These are phyloP conservation scores for Acer yangbiense DNA, from an alignment of 345 rosid genomes.

Conservation along the genomic window DNA sequence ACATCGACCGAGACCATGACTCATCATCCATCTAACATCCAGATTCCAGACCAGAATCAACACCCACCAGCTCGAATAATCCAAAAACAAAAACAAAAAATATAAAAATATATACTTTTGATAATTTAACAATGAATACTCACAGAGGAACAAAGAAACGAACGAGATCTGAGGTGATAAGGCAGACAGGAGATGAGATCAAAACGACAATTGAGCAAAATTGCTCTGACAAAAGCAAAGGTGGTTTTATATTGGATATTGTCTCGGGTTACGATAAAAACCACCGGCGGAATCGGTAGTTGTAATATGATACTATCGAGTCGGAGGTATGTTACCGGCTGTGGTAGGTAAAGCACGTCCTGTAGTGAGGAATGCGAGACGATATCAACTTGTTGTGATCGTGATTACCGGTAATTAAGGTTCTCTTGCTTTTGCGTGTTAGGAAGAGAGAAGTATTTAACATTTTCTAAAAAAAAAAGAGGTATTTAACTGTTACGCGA, in stretches of 20 bases:
- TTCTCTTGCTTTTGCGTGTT: conserved; percentile 6
- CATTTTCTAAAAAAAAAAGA: neutral
- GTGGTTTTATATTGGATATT: neutral
- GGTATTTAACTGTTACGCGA: conserved; percentile 1
- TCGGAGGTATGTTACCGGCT: conserved; percentile 41
- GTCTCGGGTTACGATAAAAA: conserved; percentile 3
- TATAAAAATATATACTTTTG: no score
- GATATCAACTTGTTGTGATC: neutral
- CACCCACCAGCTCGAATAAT: conserved; percentile 12
- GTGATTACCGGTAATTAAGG: conserved; percentile 7
- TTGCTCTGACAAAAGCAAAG: conserved; percentile 15
- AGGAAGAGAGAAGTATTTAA: neutral
- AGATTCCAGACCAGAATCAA: neutral
- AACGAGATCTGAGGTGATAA: conserved; percentile 31
- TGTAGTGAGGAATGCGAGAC: neutral
- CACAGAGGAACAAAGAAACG: conserved; percentile 19
- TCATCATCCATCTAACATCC: conserved; percentile 6
- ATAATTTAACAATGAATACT: neutral
- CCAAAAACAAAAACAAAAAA: neutral
- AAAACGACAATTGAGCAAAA: conserved; percentile 21
- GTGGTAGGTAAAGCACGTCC: conserved; percentile 30
- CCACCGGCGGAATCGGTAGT: conserved; percentile 42
- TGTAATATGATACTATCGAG: neutral
- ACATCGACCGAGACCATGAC: neutral
- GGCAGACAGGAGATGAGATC: conserved; percentile 7